Conservation (phyloP, 2,329 filamentous ascomycete species). For the Arthrinium phaeospermum region DNA sequence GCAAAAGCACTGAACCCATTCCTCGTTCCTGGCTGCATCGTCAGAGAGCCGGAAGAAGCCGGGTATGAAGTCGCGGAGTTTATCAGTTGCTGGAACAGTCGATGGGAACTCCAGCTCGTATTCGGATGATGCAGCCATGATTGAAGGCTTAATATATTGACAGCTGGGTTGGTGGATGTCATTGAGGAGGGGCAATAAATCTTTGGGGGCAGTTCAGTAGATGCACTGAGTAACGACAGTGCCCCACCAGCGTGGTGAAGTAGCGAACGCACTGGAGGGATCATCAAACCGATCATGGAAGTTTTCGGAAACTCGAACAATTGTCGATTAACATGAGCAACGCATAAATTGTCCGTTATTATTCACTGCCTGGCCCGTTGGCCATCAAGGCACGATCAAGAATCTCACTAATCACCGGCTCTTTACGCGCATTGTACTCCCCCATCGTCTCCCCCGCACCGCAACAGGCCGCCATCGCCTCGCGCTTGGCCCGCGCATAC, state of each 20-base stretch:
- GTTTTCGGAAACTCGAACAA: not conserved
- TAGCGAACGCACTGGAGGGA: not conserved
- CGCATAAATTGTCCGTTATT: not conserved
- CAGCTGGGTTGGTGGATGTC: not conserved
- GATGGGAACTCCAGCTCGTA: not conserved
- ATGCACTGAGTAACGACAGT: not conserved
- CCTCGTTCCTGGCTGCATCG: not conserved
- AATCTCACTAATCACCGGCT: constrained; percentile 47
- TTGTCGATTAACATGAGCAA: not conserved
- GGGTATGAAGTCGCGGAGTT: not conserved
- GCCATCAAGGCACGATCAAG: constrained; percentile 39
- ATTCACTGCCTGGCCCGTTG: not conserved
- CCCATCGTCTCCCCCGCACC: constrained; percentile 40
- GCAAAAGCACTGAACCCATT: not conserved
- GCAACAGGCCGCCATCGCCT: constrained; percentile 38
- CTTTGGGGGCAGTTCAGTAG: not conserved
- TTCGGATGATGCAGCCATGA: not conserved
- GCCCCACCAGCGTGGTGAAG: not conserved
- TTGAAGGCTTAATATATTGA: not conserved
- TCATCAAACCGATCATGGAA: not conserved
- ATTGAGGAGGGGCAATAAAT: not conserved
- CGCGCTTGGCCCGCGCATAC: constrained; percentile 47
- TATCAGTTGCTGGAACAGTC: not conserved
- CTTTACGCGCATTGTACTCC: constrained; percentile 50
- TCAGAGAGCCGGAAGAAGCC: constrained; percentile 1